Evolutionary conservation across 2,329 filamentous ascomycete genomes (phyloP).

Genomic region (Exophiala sideris): DNA sequence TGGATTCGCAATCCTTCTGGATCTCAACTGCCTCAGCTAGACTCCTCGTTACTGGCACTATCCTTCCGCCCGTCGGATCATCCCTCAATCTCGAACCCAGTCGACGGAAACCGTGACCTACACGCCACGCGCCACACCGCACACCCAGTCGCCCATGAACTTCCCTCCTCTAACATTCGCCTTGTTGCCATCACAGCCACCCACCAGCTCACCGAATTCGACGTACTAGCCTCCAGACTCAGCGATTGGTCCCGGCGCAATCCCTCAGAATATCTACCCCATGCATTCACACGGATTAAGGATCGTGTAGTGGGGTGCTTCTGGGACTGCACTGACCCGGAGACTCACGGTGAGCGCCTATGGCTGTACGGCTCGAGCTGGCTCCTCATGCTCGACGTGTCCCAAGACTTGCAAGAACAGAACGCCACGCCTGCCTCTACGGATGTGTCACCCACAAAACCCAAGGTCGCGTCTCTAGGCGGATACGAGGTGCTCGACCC

Average conservation of each 20-base stretch:
- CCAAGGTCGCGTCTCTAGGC: constrained; percentile 22
- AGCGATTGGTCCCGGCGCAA: constrained; percentile 86
- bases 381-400: constrained; percentile 88
- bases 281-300: constrained; percentile 68
- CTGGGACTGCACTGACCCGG: constrained; percentile 51
- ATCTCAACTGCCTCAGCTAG: constrained; percentile 65
- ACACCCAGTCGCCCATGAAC: constrained; percentile 54
- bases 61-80: constrained; percentile 58
- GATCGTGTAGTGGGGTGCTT: constrained; percentile 70
- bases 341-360: constrained; percentile 54
- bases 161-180: constrained; percentile 52
- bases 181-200: constrained; percentile 62
- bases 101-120: constrained; percentile 35
- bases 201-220: constrained; percentile 72
- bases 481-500: constrained; percentile 29
- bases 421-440: background rate
- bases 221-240: constrained; percentile 71
- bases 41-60: constrained; percentile 62
- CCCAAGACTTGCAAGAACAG: constrained; percentile 58
- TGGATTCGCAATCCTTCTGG: constrained; percentile 75
- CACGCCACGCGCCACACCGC: constrained; percentile 51
- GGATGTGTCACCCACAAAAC: background rate
- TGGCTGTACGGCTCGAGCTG: constrained; percentile 88
- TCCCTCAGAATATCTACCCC: constrained; percentile 69
- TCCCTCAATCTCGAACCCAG: constrained; percentile 30